These are phyloP conservation scores for Hericium erinaceus DNA, from an alignment of 768 basidiomycete species.

Conservation along the genomic window DNA sequence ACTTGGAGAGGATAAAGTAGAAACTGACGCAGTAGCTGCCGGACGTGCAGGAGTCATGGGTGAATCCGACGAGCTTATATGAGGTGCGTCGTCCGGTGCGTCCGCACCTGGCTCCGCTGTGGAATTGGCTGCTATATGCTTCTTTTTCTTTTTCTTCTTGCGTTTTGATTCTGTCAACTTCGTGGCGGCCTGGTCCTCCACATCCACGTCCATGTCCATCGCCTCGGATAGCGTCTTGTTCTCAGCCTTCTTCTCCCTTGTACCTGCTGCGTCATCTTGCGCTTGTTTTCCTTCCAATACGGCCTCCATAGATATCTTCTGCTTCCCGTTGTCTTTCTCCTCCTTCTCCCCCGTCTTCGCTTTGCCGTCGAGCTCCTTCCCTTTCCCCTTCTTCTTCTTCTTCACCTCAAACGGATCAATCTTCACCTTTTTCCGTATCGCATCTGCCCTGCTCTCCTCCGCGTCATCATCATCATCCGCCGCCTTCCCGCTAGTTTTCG, in stretches of 20 bases:
- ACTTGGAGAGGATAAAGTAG: too few species aligned
- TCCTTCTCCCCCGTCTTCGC: not conserved
- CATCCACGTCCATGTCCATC: not conserved
- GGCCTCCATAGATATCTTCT: too few species aligned
- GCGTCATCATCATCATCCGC: slow-evolving; percentile 33
- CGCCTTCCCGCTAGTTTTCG: slow-evolving; percentile 3
- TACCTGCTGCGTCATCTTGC: too few species aligned
- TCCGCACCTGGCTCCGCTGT: too few species aligned
- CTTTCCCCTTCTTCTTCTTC: slow-evolving; percentile 36
- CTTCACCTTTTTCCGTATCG: slow-evolving; percentile 50
- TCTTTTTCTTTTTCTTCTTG: slow-evolving; percentile 23
- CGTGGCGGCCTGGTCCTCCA: not conserved
- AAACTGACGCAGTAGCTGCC: too few species aligned
- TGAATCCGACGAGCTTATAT: too few species aligned
- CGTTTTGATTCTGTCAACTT: not conserved
- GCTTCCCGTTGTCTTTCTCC: too few species aligned
- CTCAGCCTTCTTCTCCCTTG: not conserved
- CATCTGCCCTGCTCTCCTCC: slow-evolving; percentile 48
- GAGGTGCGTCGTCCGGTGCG: too few species aligned
- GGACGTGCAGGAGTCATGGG: too few species aligned
- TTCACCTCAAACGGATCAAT: slow-evolving; percentile 44
- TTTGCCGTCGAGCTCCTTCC: slow-evolving; percentile 16
- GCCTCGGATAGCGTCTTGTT: not conserved
- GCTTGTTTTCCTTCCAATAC: too few species aligned
- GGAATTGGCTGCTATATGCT: not conserved